Evolutionary conservation across 192 early-diverging fungal genomes (phyloP).

Genomic region (Thamnidium elegans): DNA sequence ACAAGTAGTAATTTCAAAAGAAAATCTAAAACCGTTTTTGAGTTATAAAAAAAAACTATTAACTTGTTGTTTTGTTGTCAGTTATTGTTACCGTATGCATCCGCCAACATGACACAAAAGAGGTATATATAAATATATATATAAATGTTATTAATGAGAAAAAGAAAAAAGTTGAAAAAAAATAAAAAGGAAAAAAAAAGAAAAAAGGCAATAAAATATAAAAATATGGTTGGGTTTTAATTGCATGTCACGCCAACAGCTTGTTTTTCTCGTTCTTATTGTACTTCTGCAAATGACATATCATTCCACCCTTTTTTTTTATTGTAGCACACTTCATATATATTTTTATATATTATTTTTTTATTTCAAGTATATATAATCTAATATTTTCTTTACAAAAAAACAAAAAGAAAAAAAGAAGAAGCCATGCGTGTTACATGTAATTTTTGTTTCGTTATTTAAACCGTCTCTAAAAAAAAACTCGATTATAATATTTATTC

Average conservation of each 20-base stretch:
- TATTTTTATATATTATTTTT: no score
- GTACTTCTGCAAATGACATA: no score
- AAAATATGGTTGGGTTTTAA: not conserved
- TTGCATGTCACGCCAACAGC: not conserved
- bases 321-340: no score
- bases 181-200: not conserved
- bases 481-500: slow-evolving; percentile 61
- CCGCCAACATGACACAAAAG: slow-evolving; percentile 27
- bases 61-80: not conserved
- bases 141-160: not conserved
- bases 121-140: not conserved
- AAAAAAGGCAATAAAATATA: not conserved
- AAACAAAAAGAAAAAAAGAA: no score
- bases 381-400: no score
- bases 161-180: not conserved
- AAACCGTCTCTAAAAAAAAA: no score
- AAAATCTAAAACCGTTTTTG: slow-evolving; percentile 34
- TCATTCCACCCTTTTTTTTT: no score
- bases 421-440: no score
- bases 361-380: no score
- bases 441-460: no score
- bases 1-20: slow-evolving; percentile 57
- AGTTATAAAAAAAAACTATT: not conserved
- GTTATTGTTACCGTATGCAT: slow-evolving; percentile 33
- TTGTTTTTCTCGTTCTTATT: no score